Conservation (phyloP, 1,284 basidiomycete genomes). For the Ustilago tritici region DNA sequence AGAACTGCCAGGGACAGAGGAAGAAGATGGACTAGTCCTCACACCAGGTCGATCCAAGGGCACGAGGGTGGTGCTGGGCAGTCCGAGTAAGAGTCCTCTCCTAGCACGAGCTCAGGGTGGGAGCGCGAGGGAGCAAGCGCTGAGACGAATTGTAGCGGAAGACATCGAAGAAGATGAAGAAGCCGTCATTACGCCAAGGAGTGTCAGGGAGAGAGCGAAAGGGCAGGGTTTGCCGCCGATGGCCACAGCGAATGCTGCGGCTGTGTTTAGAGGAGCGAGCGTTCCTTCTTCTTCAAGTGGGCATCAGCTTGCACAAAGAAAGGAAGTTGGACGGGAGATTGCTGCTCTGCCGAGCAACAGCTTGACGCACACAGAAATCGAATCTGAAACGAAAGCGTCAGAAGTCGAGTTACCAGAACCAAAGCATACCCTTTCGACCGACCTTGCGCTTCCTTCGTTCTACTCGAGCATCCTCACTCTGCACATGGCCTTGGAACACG, state of each 20-base stretch:
- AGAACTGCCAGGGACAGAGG: slow-evolving; percentile 26
- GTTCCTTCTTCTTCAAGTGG: slow-evolving; percentile 23
- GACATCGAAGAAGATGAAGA: slow-evolving; percentile 47
- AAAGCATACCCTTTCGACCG: slow-evolving; percentile 30
- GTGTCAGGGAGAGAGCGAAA: slow-evolving; percentile 40
- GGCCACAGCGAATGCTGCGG: slow-evolving; percentile 44
- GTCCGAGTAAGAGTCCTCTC: slow-evolving; percentile 35
- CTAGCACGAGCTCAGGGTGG: slow-evolving; percentile 13
- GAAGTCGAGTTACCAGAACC: slow-evolving; percentile 16
- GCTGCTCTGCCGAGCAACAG: background rate
- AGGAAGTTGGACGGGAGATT: background rate
- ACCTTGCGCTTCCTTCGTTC: slow-evolving; percentile 52
- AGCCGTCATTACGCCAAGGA: slow-evolving; percentile 33
- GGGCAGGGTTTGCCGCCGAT: slow-evolving; percentile 34
- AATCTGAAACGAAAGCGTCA: background rate
- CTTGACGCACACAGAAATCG: slow-evolving; percentile 19
- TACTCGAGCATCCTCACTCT: slow-evolving; percentile 53
- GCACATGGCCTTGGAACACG: slow-evolving; percentile 62
- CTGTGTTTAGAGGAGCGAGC: slow-evolving; percentile 32
- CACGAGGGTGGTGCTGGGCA: slow-evolving; percentile 35
- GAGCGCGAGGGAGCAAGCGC: slow-evolving; percentile 29
- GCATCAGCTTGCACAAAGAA: slow-evolving; percentile 1
- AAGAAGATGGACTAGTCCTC: slow-evolving; percentile 53
- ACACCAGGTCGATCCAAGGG: slow-evolving; percentile 45
- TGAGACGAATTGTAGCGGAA: slow-evolving; percentile 20